A percentile compares a stretch with the other conserved stretches of the same genome.
phyloP scores from a whole-genome alignment of 2,329 filamentous ascomycete genomes.

The Mariannaea sp. region DNA sequence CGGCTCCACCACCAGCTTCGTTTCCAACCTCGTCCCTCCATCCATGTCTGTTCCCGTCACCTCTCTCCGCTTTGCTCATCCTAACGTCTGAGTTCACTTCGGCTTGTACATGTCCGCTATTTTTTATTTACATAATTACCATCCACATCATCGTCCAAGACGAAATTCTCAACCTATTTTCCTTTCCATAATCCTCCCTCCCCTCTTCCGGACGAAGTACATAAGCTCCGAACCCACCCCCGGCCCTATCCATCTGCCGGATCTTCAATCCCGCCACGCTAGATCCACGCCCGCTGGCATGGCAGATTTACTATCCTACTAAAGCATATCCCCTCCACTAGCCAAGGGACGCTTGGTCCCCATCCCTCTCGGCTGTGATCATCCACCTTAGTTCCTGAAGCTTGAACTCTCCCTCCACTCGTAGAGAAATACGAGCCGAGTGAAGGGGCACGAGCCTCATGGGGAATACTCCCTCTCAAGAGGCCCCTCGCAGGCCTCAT shows the following conservation, averaged over 20 bases:
- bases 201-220: not conserved
- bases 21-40: conserved; percentile 28
- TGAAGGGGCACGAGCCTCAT: conserved; percentile 40
- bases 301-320: conserved; percentile 32
- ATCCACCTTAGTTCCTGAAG: conserved; percentile 13
- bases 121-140: not conserved
- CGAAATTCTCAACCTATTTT: no score
- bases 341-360: conserved; percentile 29
- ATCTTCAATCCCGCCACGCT: conserved; percentile 16
- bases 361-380: conserved; percentile 9
- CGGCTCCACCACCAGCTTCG: conserved; percentile 30
- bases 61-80: conserved; percentile 20
- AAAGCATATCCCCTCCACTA: conserved; percentile 31
- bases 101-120: conserved; percentile 1
- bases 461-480: conserved; percentile 57
- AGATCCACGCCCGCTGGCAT: conserved; percentile 30
- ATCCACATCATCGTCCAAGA: not conserved
- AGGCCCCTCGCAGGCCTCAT: conserved; percentile 50
- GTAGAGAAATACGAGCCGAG: conserved; percentile 17
- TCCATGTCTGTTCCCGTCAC: conserved; percentile 13
- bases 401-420: not conserved
- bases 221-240: not conserved
- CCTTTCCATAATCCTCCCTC: not conserved
- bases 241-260: conserved; percentile 1
- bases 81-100: conserved; percentile 8